Evolutionary conservation across 495 filamentous ascomycete species (phyloP), one percentile per base, ranked within the genome.

Genomic region (Aspergillus cavernicola): DNA sequence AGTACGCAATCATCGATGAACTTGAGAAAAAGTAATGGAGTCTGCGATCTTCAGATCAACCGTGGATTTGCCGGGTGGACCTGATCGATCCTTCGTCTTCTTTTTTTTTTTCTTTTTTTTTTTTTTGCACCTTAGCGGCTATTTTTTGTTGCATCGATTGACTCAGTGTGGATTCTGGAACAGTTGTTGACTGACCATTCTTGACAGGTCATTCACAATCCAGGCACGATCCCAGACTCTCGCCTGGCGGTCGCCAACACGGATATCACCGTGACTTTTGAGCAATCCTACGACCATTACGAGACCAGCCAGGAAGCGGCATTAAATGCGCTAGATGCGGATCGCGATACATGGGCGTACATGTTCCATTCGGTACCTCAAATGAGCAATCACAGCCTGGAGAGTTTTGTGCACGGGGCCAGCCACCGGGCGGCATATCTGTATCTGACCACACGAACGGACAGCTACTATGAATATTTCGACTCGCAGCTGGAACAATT

Each of bases 121-220:
- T 42, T 22, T 22, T 42, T 42, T 22, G 39, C 31, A n/a, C 39
- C 26, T 23, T 13, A n/a, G n/a, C n/a, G n/a, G n/a, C n/a, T n/a
- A n/a, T n/a, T n/a, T n/a, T n/a, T n/a, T n/a, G n/a, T n/a, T n/a
- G n/a, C n/a, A n/a, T n/a, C n/a, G 15, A 33, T 33, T 46, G 15
- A 5, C 42, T 46, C 23, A 22, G 24, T 28, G n/a, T n/a, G n/a
- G n/a, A n/a, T n/a, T 15, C 15, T 3, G 24, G 23, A 20, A 15
- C 37, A 16, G 35, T 38, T 18, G 6, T 33, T 16, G 3, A 31
- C 41, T 44, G 15, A 31, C 20, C 15, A 29, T 40, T 13, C 7
- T 13, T 4, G 19, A 37, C 29, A 57, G 55, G 43, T 57, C 23
- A 57, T 57, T 36, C 55, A 53, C 48, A 57, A 57, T 22, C 55